Base-by-base conservation (phyloP, 2,329 filamentous ascomycete genomes). In the Botryotinia convoluta region DNA sequence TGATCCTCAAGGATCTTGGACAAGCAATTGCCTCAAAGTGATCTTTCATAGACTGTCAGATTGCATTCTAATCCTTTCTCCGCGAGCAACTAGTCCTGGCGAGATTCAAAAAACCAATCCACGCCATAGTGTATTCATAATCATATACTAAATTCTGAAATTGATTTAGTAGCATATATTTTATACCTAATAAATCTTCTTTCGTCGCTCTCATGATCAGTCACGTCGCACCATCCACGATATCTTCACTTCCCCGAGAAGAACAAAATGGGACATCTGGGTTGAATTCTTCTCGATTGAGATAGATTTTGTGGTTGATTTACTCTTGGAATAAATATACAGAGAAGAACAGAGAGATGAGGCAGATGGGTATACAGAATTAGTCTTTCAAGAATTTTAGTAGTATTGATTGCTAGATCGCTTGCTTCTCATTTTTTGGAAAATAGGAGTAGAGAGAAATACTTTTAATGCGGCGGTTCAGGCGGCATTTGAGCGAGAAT, bases 101-200 rank as follows among this genome's bases (percentile, higher is more conserved):
- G 48, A n/a, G 0, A 16, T n/a, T n/a, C 0, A n/a, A 54, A n/a
- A 3, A 3, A 16, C 5, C 2, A 3, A n/a, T n/a, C n/a, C 12
- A 54, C 6, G 5, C 6, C 0, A 54, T 16, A 7, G 1, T 54
- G 7, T n/a, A 5, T 7, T 54, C 48, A 54, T n/a, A n/a, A 12
- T 1, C 2, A 12, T n/a, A 16, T 3, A 0, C 12, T 54, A 0
- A n/a, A 16, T 14, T n/a, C 12, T 6, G 12, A 0, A n/a, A n/a
- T 16, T 16, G 16, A 54, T 16, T n/a, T 54, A 7, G 26, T 54
- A 16, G 26, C 1, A 54, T 54, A 54, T 12, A 16, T 54, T 1
- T n/a, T 16, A n/a, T n/a, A n/a, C 4, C 5, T n/a, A 2, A 54
- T 1, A 0, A n/a, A 39, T 37, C 10, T 8, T 9, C 10, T 14